Percentiles rank a stretch among this genome's conserved stretches.
These are phyloP conservation scores for Stephanodiscus triporus DNA, from an alignment of 108 stramenopile genomes.

Conservation along the genomic window DNA sequence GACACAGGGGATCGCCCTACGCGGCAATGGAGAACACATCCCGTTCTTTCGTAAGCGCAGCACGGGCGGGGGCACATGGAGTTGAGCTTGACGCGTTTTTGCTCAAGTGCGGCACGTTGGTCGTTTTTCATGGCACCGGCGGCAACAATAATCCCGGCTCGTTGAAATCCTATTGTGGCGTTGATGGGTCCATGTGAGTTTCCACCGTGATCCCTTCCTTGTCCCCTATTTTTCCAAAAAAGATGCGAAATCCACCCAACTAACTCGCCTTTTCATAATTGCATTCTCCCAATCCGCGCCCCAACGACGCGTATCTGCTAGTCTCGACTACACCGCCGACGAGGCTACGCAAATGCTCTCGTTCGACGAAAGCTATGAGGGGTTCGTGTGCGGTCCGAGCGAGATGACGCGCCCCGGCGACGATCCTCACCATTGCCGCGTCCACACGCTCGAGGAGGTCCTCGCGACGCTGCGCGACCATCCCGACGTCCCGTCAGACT, in stretches of 20 bases:
- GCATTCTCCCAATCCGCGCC: neutral
- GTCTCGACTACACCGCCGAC: slow-evolving; percentile 65
- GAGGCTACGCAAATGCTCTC: slow-evolving; percentile 44
- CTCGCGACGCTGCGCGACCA: slow-evolving; percentile 45
- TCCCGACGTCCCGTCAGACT: slow-evolving; percentile 48
- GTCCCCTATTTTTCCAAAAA: neutral
- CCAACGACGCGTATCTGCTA: neutral
- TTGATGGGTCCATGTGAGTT: slow-evolving; percentile 61
- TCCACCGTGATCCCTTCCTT: neutral
- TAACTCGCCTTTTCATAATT: neutral
- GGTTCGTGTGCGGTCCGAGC: slow-evolving; percentile 66
- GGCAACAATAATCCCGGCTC: slow-evolving; percentile 65
- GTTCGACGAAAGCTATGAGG: slow-evolving; percentile 65
- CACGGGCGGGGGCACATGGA: slow-evolving; percentile 58
- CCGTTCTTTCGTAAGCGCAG: slow-evolving; percentile 57
- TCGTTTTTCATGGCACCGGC: slow-evolving; percentile 82
- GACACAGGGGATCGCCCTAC: slow-evolving; percentile 84
- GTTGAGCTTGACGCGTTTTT: slow-evolving; percentile 81
- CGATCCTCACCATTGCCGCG: slow-evolving; percentile 46
- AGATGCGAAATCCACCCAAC: no score
- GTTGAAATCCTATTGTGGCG: slow-evolving; percentile 59
- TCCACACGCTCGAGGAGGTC: slow-evolving; percentile 76
- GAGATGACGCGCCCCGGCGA: slow-evolving; percentile 42
- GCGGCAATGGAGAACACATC: slow-evolving; percentile 77
- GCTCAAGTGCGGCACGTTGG: slow-evolving; percentile 63